phyloP scores from a whole-genome alignment of 2,329 filamentous ascomycete species.

The Pseudogymnoascus destructans region DNA sequence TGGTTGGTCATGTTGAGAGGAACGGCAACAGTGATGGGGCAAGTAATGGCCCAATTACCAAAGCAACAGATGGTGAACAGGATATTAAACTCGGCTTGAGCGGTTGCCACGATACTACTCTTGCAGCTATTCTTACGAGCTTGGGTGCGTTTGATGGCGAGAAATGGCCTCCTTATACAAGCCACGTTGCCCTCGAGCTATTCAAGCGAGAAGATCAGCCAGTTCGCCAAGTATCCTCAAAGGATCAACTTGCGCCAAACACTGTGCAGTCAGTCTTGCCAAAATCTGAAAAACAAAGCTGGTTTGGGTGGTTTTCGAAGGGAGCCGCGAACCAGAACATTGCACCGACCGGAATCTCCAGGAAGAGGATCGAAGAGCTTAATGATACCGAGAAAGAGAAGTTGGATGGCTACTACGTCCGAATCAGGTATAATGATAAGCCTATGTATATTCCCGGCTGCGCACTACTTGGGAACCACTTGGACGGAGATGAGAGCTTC shows the following conservation, averaged over 20 bases:
- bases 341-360: conserved; percentile 38
- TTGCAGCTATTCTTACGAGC: conserved; percentile 65
- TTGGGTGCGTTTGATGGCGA: conserved; percentile 63
- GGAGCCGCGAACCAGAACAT: conserved; percentile 12
- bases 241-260: conserved; percentile 9
- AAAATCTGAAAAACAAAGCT: conserved; percentile 14
- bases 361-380: conserved; percentile 45
- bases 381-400: conserved; percentile 42
- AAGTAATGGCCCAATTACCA: conserved; percentile 27
- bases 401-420: conserved; percentile 70
- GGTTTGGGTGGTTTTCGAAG: conserved; percentile 20
- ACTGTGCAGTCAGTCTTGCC: conserved; percentile 4
- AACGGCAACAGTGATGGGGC: conserved; percentile 35
- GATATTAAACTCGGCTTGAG: conserved; percentile 62
- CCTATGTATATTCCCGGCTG: conserved; percentile 76
- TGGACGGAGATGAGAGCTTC: conserved; percentile 75
- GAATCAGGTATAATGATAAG: conserved; percentile 80
- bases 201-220: conserved; percentile 45
- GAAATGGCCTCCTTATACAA: conserved; percentile 86
- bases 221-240: conserved; percentile 21
- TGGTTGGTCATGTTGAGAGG: conserved; percentile 54
- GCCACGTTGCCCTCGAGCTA: conserved; percentile 80
- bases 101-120: conserved; percentile 87
- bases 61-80: conserved; percentile 35
- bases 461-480: conserved; percentile 60